Percentiles rank a stretch among this genome's conserved stretches.
Conservation (phyloP, 257 asterid genomes). For the Marsdenia floribunda region DNA sequence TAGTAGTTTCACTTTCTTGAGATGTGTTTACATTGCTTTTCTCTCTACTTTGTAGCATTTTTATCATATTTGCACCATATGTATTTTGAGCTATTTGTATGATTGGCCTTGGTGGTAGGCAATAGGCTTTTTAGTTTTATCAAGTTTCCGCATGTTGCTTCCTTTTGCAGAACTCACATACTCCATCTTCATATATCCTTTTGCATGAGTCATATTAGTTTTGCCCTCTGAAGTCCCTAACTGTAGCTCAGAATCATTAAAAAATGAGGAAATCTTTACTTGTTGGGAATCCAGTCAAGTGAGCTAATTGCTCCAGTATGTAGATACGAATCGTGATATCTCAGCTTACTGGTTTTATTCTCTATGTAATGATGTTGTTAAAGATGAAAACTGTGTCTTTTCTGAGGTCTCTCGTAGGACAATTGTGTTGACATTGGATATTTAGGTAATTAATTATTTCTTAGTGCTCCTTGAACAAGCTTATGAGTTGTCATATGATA, state of each 20-base stretch:
- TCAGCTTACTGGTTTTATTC: neutral
- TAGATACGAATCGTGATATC: neutral
- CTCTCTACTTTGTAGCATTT: slow-evolving; percentile 1
- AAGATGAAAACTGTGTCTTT: neutral
- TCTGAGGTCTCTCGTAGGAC: neutral
- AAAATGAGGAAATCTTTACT: neutral
- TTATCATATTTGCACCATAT: neutral
- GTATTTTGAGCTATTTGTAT: no score
- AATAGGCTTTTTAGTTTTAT: neutral
- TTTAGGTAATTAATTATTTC: neutral
- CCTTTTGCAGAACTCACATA: neutral
- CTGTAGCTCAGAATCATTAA: neutral
- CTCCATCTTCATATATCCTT: neutral
- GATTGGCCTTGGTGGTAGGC: neutral
- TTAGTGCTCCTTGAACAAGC: neutral
- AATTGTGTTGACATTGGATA: neutral
- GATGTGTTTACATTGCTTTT: neutral
- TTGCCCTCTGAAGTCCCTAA: neutral
- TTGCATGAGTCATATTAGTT: neutral
- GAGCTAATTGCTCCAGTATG: neutral
- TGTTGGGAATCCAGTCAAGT: neutral
- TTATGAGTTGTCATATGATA: neutral
- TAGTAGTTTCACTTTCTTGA: neutral
- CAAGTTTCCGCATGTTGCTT: neutral
- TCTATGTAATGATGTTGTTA: neutral